A percentile compares a stretch with the other conserved stretches of the same genome.
These are phyloP conservation scores for Penicillium cataractarum DNA, from an alignment of 495 filamentous ascomycete genomes.

Conservation along the genomic window DNA sequence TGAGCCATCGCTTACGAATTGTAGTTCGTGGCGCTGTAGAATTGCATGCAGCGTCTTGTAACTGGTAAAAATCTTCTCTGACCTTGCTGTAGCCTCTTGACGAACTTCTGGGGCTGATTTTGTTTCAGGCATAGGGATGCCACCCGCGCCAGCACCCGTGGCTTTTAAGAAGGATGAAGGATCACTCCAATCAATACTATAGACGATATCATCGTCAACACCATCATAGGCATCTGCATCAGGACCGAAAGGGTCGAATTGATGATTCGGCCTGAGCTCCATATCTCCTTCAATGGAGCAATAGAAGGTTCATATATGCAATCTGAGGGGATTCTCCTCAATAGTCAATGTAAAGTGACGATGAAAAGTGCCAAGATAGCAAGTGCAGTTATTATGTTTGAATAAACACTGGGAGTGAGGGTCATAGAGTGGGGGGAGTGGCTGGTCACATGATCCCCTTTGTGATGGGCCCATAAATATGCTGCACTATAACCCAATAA, in stretches of 20 bases:
- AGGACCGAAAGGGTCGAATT: background rate
- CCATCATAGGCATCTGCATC: background rate
- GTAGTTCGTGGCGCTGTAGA: constrained; percentile 45
- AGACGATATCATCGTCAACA: background rate
- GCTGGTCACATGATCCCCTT: background rate
- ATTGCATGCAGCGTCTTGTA: background rate
- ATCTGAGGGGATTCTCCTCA: no score
- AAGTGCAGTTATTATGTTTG: background rate
- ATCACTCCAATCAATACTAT: background rate
- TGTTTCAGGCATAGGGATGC: background rate
- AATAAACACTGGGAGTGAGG: background rate
- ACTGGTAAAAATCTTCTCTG: background rate
- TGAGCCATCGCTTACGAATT: constrained; percentile 53
- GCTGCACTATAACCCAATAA: background rate
- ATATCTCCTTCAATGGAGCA: background rate
- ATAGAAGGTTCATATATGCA: no score
- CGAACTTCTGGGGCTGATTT: background rate
- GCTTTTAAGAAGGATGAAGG: background rate
- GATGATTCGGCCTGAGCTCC: background rate
- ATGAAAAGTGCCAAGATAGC: background rate
- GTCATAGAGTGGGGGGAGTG: background rate
- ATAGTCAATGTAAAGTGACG: no score
- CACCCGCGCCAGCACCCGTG: background rate
- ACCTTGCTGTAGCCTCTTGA: background rate
- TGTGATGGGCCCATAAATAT: background rate